Conservation (phyloP, 2,329 filamentous ascomycete genomes). For the Fusarium longipes region DNA sequence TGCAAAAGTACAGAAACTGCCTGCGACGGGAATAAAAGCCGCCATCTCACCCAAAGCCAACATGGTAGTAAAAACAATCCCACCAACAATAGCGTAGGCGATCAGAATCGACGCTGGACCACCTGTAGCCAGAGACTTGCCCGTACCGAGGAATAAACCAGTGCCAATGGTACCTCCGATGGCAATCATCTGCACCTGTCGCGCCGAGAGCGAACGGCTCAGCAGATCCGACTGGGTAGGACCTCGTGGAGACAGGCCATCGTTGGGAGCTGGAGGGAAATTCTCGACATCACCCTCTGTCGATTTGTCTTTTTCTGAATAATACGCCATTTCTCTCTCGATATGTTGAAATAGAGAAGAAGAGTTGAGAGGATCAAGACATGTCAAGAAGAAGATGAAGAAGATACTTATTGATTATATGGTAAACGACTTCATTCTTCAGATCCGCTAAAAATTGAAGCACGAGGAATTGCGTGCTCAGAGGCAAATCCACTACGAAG, state of each 20-base stretch:
- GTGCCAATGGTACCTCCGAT: conserved; percentile 70
- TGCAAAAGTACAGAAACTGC: conserved; percentile 64
- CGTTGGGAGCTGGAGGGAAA: conserved; percentile 6
- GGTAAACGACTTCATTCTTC: background rate
- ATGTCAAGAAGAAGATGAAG: background rate
- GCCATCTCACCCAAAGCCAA: conserved; percentile 70
- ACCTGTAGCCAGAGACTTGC: conserved; percentile 68
- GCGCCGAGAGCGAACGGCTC: conserved; percentile 65
- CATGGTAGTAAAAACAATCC: conserved; percentile 70
- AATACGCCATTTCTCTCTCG: conserved; percentile 13
- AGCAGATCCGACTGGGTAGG: conserved; percentile 58
- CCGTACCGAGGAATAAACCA: conserved; percentile 71
- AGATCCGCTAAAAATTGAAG: conserved; percentile 18
- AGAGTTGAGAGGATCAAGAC: background rate
- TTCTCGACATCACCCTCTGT: conserved; percentile 39
- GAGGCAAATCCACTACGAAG: conserved; percentile 35
- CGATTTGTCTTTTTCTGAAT: conserved; percentile 16
- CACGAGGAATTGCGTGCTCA: conserved; percentile 47
- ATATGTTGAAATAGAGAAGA: background rate
- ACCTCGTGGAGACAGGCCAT: conserved; percentile 1
- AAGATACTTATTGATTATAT: background rate
- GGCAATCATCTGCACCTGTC: conserved; percentile 77
- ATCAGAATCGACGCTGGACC: conserved; percentile 70
- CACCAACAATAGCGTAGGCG: conserved; percentile 66
- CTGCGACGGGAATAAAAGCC: conserved; percentile 62